Conservation (phyloP, 306 rosid genomes). For the Comarum palustre region DNA sequence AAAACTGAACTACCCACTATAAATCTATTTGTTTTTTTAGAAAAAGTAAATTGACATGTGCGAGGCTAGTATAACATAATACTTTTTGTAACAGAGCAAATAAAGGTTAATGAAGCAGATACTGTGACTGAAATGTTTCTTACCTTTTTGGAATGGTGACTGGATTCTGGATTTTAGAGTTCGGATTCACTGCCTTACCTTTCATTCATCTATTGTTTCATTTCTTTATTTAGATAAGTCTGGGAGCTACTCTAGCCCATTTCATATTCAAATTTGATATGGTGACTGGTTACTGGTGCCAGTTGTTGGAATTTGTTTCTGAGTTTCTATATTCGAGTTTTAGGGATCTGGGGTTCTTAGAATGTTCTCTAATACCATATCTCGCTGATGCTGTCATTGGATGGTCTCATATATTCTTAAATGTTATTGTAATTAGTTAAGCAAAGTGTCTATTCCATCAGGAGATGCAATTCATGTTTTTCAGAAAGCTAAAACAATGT, state of each 20-base stretch:
- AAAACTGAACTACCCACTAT: too few relatives aligned
- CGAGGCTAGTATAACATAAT: not conserved
- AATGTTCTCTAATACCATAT: not conserved
- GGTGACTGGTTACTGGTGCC: too few relatives aligned
- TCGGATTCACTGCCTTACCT: not conserved
- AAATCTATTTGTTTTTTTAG: too few relatives aligned
- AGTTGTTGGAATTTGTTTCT: not conserved
- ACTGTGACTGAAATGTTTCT: constrained; percentile 15
- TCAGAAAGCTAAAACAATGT: not conserved
- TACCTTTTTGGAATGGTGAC: not conserved
- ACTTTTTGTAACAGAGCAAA: not conserved
- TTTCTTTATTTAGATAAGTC: not conserved
- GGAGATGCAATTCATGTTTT: not conserved
- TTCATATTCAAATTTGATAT: too few relatives aligned
- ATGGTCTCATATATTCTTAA: not conserved
- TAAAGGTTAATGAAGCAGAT: constrained; percentile 9
- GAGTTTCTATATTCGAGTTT: not conserved
- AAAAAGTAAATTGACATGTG: too few relatives aligned
- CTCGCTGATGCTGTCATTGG: not conserved
- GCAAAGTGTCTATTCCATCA: not conserved
- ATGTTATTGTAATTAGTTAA: not conserved
- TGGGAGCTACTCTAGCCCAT: not conserved
- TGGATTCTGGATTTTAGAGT: not conserved
- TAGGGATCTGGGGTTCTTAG: not conserved
- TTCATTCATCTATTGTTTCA: constrained; percentile 4